Evolutionary conservation across 805 yeast species (phyloP), one percentile per base, ranked within the genome.

Genomic region (Cyberlindnera xishuangbannaensis): DNA sequence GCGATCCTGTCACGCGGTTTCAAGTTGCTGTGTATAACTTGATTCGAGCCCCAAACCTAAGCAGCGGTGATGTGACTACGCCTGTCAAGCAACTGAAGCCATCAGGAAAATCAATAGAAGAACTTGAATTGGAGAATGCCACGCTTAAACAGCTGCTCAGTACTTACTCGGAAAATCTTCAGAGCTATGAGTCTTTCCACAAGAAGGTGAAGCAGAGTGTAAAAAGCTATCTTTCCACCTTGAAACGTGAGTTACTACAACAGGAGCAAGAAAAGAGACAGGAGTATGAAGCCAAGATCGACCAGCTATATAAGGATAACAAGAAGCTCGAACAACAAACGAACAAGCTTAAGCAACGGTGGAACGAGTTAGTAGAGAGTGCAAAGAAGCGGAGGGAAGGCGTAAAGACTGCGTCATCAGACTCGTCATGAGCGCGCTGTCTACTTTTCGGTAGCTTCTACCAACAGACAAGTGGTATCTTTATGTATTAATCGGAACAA

Each of bases 341-440:
- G 5, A 61, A 62, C 3, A 68, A 70, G 36, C 53, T 78, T 33
- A 74, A 72, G 40, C 72, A 72, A 38, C 55, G 83, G 23, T 80
- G 86, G 86, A 76, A 78, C 45, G 73, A 69, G 15, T 55, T 79
- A 18, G 79, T 78, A 15, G 79, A 78, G 48, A 73, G 76, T 43
- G 85, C 85, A 2, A 63, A 76, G 36, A 74, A 60, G 45, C 64
- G 72, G 42, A 64, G 67, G 19, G 40, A 33, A 18, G 31, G 23
- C 9, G 12, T 9, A 9, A 20, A 20, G 23, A 12, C 23, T 12
- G 9, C 9, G 12, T 20, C 12, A 20, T 12, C n/a, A n/a, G n/a
- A n/a, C n/a, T n/a, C n/a, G n/a, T n/a, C n/a, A n/a, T n/a, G n/a
- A n/a, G n/a, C n/a, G n/a, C n/a, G n/a, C n/a, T n/a, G n/a, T n/a